A percentile compares a stretch with the other conserved stretches of the same genome.
phyloP scores from a whole-genome alignment of 2,329 filamentous ascomycete genomes.

The Gnomoniopsis smithogilvyi region DNA sequence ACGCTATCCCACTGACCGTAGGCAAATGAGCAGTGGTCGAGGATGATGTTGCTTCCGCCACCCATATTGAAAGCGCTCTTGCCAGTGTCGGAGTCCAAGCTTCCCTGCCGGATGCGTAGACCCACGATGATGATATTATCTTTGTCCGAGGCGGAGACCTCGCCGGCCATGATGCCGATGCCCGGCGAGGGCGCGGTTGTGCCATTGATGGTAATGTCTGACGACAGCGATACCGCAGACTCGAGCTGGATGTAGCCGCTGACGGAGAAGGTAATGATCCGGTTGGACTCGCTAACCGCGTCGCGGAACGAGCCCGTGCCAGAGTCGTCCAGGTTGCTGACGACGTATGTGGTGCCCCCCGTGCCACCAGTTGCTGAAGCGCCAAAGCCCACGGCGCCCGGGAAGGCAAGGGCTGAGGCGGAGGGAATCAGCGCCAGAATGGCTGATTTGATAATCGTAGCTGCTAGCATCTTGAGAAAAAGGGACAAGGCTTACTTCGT shows the following conservation, averaged over 20 bases:
- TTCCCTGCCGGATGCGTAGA: slow-evolving; percentile 41
- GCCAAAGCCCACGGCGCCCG: slow-evolving; percentile 45
- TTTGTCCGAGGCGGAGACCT: slow-evolving; percentile 19
- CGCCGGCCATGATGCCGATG: slow-evolving; percentile 29
- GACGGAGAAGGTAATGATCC: slow-evolving; percentile 41
- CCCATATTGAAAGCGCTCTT: slow-evolving; percentile 42
- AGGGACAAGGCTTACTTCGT: not conserved
- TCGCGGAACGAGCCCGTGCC: slow-evolving; percentile 45
- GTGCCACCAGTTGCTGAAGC: slow-evolving; percentile 41
- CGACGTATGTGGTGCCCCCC: slow-evolving; percentile 38
- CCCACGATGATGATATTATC: slow-evolving; percentile 36
- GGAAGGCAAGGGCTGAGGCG: slow-evolving; percentile 32
- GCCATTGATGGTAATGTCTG: slow-evolving; percentile 41
- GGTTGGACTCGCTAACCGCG: slow-evolving; percentile 39
- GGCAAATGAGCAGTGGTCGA: slow-evolving; percentile 40
- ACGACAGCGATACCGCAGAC: slow-evolving; percentile 38
- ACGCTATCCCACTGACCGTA: slow-evolving; percentile 42
- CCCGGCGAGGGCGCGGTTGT: slow-evolving; percentile 39
- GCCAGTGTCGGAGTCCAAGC: slow-evolving; percentile 31
- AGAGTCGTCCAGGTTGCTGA: slow-evolving; percentile 41
- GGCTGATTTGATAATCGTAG: not conserved
- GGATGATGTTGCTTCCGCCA: slow-evolving; percentile 40
- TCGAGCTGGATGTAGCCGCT: slow-evolving; percentile 42
- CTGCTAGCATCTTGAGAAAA: slow-evolving; percentile 1
- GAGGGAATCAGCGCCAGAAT: slow-evolving; percentile 1